Conservation (phyloP, 306 rosid genomes). For the Canavalia ensiformis region DNA sequence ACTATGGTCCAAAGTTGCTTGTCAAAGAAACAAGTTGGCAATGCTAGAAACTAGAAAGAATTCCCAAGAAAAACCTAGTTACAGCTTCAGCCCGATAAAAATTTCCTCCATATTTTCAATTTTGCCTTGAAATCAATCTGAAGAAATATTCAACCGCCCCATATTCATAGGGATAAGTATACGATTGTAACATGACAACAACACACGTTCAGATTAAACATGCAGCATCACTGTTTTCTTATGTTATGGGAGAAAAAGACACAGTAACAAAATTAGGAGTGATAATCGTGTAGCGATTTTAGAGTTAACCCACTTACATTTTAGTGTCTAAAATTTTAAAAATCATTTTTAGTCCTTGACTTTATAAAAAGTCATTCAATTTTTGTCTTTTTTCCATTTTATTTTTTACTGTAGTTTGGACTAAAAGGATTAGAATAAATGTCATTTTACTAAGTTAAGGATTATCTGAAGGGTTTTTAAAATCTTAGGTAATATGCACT, state of each 20-base stretch:
- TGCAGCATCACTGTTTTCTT: slow-evolving; percentile 4
- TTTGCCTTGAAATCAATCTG: slow-evolving; percentile 5
- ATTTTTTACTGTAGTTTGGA: too few species aligned
- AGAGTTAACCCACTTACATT: too few species aligned
- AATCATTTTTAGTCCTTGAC: too few species aligned
- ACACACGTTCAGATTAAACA: slow-evolving; percentile 12
- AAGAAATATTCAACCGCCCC: slow-evolving; percentile 27
- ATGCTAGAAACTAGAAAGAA: slow-evolving; percentile 10
- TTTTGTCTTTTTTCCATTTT: too few species aligned
- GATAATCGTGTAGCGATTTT: not conserved
- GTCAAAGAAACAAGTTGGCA: slow-evolving; percentile 70
- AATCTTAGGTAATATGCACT: too few species aligned
- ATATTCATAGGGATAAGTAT: not conserved
- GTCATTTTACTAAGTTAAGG: too few species aligned
- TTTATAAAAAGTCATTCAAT: too few species aligned
- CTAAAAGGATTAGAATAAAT: too few species aligned
- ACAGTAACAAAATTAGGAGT: not conserved
- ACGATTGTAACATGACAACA: not conserved
- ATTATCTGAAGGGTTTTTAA: too few species aligned
- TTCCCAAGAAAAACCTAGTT: slow-evolving; percentile 28
- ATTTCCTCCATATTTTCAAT: not conserved
- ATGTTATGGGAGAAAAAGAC: not conserved
- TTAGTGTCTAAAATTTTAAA: too few species aligned
- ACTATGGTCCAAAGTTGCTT: slow-evolving; percentile 57
- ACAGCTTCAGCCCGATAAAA: slow-evolving; percentile 15